Evolutionary conservation across 768 basidiomycete genomes (phyloP).

Genomic region (Podaxis mareebaensis): DNA sequence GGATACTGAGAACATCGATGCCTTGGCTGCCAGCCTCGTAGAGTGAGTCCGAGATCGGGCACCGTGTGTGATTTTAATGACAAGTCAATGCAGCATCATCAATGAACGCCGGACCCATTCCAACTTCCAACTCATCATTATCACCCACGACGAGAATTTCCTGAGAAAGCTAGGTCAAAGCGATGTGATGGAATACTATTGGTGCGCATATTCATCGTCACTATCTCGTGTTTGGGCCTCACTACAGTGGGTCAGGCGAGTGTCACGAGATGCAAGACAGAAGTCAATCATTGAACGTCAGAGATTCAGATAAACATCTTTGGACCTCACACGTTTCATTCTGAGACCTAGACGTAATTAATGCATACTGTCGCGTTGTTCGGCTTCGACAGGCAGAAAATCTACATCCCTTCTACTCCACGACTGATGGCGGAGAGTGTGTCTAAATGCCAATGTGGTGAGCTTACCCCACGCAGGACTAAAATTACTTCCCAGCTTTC

Average conservation of each 20-base stretch:
- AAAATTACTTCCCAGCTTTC: not conserved
- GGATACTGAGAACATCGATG: slow-evolving; percentile 94
- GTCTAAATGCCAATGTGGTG: not conserved
- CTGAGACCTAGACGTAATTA: not conserved
- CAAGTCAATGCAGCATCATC: slow-evolving; percentile 69
- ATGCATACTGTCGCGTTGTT: not conserved
- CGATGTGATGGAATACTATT: slow-evolving; percentile 95
- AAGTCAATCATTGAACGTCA: slow-evolving; percentile 79
- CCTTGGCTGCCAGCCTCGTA: slow-evolving; percentile 86
- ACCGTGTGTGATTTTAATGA: slow-evolving; percentile 13
- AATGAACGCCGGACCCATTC: slow-evolving; percentile 85
- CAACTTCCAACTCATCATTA: slow-evolving; percentile 96
- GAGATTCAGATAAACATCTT: slow-evolving; percentile 50
- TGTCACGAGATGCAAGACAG: slow-evolving; percentile 67
- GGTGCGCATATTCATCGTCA: slow-evolving; percentile 47
- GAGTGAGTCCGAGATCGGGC: slow-evolving; percentile 58
- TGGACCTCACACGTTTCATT: not conserved
- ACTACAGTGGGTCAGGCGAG: slow-evolving; percentile 58
- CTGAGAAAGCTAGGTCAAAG: slow-evolving; percentile 85
- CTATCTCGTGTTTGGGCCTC: slow-evolving; percentile 11
- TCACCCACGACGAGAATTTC: slow-evolving; percentile 97
- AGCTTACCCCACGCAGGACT: not conserved
- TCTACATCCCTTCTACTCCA: too few species aligned
- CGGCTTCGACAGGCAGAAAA: too few species aligned
- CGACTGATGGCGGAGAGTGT: too few species aligned